Percentiles rank a stretch among this genome's conserved stretches.
These are phyloP conservation scores for Fusarium chlamydosporum DNA, from an alignment of 2,329 filamentous ascomycete genomes.

Conservation along the genomic window DNA sequence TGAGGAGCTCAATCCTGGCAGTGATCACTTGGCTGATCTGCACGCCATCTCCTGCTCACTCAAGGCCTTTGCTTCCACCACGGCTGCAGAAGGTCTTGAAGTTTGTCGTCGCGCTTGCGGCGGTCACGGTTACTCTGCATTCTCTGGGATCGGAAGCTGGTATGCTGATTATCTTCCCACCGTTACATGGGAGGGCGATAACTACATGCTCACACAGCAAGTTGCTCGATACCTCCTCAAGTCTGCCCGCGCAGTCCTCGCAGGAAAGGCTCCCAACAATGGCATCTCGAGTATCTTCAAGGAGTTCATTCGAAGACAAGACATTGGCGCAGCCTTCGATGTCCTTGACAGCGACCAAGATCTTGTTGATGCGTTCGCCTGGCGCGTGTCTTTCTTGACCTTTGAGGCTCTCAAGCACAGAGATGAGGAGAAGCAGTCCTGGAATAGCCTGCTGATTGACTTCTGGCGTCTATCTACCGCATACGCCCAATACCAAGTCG, in stretches of 20 bases:
- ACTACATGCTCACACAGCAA: slow-evolving; percentile 87
- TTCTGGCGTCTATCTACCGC: slow-evolving; percentile 83
- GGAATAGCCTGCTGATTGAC: slow-evolving; percentile 83
- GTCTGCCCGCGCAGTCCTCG: slow-evolving; percentile 78
- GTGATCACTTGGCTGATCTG: slow-evolving; percentile 78
- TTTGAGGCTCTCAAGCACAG: slow-evolving; percentile 82
- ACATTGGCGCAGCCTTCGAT: slow-evolving; percentile 81
- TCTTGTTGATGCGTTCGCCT: slow-evolving; percentile 80
- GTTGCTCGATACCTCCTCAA: slow-evolving; percentile 83
- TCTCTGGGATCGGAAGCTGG: slow-evolving; percentile 81
- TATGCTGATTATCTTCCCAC: slow-evolving; percentile 82
- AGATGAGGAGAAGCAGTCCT: slow-evolving; percentile 80
- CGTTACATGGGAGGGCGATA: slow-evolving; percentile 81
- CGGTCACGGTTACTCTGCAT: slow-evolving; percentile 81
- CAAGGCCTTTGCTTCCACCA: slow-evolving; percentile 79
- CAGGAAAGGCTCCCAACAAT: slow-evolving; percentile 64
- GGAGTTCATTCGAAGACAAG: slow-evolving; percentile 73
- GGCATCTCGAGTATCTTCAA: slow-evolving; percentile 69
- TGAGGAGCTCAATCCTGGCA: slow-evolving; percentile 73
- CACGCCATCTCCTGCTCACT: slow-evolving; percentile 83
- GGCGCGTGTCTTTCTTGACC: slow-evolving; percentile 80
- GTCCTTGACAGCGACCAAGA: slow-evolving; percentile 78
- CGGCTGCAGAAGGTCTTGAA: slow-evolving; percentile 80
- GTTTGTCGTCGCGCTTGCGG: slow-evolving; percentile 81
- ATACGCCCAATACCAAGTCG: slow-evolving; percentile 81